These are phyloP conservation scores for Aspergillus arachidicola DNA, from an alignment of 2,329 filamentous ascomycete species.

Conservation along the genomic window DNA sequence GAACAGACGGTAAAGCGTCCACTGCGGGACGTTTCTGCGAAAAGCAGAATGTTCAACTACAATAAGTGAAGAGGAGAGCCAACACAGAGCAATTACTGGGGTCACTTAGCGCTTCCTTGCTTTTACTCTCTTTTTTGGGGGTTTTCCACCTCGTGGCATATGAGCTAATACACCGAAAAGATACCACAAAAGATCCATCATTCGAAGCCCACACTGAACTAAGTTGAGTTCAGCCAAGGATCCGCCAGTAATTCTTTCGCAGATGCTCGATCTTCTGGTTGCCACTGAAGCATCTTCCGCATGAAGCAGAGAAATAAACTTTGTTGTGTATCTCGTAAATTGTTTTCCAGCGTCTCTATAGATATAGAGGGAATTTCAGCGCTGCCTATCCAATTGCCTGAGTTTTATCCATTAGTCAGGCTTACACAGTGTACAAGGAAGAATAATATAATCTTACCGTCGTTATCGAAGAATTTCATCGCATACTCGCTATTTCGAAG, in stretches of 20 bases:
- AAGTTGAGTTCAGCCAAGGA: conserved; percentile 23
- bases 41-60: too few relatives aligned
- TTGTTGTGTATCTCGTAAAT: conserved; percentile 16
- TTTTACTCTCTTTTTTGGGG: too few relatives aligned
- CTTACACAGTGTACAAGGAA: too few relatives aligned
- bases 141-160: too few relatives aligned
- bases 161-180: too few relatives aligned
- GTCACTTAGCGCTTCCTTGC: too few relatives aligned
- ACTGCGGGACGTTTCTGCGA: too few relatives aligned
- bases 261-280: conserved; percentile 18
- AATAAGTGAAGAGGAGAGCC: too few relatives aligned
- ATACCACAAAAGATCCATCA: too few relatives aligned
- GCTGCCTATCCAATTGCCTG: conserved; percentile 21
- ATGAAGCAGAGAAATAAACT: conserved; percentile 21
- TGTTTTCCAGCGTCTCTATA: conserved; percentile 20
- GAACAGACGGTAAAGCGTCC: too few relatives aligned
- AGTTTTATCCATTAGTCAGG: conserved; percentile 6
- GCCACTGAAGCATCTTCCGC: conserved; percentile 25
- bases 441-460: conserved; percentile 12
- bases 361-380: conserved; percentile 14
- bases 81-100: too few relatives aligned
- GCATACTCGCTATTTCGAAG: conserved; percentile 33
- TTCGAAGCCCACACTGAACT: neutral
- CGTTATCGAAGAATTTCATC: conserved; percentile 20
- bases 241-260: conserved; percentile 22